These are phyloP conservation scores for Apiotrichum gamsii DNA, from an alignment of 1,284 basidiomycete species.

Conservation along the genomic window DNA sequence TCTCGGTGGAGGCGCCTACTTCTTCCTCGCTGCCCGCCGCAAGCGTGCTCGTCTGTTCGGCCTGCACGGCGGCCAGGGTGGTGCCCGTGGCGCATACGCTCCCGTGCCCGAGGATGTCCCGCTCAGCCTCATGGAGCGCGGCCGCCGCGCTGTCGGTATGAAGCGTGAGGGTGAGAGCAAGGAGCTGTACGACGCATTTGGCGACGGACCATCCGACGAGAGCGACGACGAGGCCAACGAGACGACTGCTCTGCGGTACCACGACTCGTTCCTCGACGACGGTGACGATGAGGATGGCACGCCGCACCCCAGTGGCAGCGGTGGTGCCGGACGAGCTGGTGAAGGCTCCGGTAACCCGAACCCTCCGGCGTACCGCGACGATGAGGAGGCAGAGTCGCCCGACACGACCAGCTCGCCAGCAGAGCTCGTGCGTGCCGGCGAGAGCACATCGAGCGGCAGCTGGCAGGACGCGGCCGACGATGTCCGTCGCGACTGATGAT, in stretches of 20 bases:
- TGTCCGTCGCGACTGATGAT: constrained; percentile 11
- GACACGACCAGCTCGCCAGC: neutral
- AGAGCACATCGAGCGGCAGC: constrained; percentile 22
- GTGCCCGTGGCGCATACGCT: constrained; percentile 57
- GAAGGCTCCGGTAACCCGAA: neutral
- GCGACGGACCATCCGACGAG: constrained; percentile 52
- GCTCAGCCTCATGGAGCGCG: constrained; percentile 58
- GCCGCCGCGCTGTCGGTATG: constrained; percentile 29
- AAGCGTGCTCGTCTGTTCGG: constrained; percentile 30
- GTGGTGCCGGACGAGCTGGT: constrained; percentile 5
- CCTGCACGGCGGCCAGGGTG: constrained; percentile 29
- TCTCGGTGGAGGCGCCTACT: constrained; percentile 56
- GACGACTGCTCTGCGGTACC: constrained; percentile 37
- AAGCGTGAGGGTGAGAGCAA: constrained; percentile 51
- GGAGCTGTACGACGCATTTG: constrained; percentile 88
- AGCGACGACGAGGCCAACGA: constrained; percentile 32
- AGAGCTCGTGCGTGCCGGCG: constrained; percentile 7
- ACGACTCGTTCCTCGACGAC: constrained; percentile 46
- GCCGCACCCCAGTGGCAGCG: constrained; percentile 1
- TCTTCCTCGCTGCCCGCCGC: constrained; percentile 56
- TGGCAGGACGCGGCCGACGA: constrained; percentile 46
- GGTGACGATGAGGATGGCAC: constrained; percentile 35
- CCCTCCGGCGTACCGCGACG: constrained; percentile 24
- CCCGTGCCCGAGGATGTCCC: constrained; percentile 61
- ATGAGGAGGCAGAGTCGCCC: constrained; percentile 13